Conservation (phyloP, 2,329 filamentous ascomycete genomes). For the Dothiorella sarmentorum region DNA sequence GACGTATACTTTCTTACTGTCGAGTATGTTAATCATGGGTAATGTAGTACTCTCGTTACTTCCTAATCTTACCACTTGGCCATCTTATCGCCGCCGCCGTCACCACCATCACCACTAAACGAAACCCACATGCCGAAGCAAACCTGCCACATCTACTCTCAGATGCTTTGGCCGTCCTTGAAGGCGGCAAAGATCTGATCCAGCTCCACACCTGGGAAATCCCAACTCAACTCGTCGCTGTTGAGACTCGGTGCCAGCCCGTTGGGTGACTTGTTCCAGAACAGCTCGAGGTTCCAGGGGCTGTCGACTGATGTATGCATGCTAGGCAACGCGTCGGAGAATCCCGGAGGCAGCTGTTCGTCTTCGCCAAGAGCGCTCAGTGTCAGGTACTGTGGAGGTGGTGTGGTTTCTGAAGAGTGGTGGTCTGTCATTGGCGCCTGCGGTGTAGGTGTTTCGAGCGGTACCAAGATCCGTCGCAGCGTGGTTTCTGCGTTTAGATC, state of each 20-base stretch:
- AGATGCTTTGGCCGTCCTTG: slow-evolving; percentile 6
- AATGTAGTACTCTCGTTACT: no score
- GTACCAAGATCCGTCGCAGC: slow-evolving; percentile 7
- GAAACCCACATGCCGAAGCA: no score
- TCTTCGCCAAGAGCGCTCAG: background rate
- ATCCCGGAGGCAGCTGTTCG: background rate
- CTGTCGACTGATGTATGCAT: background rate
- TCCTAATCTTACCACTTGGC: no score
- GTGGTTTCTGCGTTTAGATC: background rate
- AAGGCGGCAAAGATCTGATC: slow-evolving; percentile 16
- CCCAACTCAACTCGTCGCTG: slow-evolving; percentile 14
- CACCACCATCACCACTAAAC: no score
- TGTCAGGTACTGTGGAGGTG: background rate
- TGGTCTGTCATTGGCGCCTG: no score
- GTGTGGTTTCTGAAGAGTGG: background rate
- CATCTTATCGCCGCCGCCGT: no score
- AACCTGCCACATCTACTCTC: background rate
- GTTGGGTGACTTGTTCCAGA: background rate
- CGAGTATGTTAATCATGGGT: no score
- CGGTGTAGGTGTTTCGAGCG: background rate
- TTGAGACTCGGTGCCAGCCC: slow-evolving; percentile 4
- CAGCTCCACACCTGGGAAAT: slow-evolving; percentile 14
- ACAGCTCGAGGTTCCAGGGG: slow-evolving; percentile 10
- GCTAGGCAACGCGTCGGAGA: background rate
- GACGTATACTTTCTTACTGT: no score